These are phyloP conservation scores for Zizania palustris DNA, from an alignment of 202 grass and related monocot genomes.

Conservation along the genomic window DNA sequence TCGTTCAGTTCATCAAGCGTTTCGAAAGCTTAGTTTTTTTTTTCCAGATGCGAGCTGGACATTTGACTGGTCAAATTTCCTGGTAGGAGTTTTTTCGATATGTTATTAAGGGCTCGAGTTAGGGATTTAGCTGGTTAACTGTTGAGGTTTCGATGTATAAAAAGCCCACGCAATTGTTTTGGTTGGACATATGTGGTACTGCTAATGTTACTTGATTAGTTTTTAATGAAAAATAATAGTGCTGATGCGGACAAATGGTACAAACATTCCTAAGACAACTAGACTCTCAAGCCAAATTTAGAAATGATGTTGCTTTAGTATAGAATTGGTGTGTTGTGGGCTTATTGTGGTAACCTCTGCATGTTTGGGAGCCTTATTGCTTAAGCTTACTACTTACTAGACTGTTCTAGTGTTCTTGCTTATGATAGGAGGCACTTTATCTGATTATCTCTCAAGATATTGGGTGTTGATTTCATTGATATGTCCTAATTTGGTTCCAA, in stretches of 20 bases:
- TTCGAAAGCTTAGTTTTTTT: neutral
- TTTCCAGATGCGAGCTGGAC: neutral
- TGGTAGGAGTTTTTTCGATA: neutral
- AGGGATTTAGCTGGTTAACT: neutral
- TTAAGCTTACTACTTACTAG: neutral
- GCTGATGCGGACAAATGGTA: neutral
- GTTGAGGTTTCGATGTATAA: neutral
- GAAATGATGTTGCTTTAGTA: neutral
- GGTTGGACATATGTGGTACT: constrained; percentile 4
- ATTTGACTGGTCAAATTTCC: neutral
- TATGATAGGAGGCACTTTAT: neutral
- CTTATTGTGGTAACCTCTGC: constrained; percentile 21
- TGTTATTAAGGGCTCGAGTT: constrained; percentile 1
- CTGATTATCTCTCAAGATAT: neutral
- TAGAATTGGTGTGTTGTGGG: neutral
- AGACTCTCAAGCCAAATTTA: neutral
- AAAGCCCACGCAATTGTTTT: neutral
- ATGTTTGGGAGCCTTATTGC: neutral
- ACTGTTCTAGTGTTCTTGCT: neutral
- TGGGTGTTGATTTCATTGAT: neutral
- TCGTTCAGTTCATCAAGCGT: neutral
- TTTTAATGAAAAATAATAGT: constrained; percentile 10
- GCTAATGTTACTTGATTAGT: neutral
- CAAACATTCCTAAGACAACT: constrained; percentile 6
- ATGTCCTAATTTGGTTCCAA: neutral